Evolutionary conservation across 352 stramenopile genomes (phyloP).

Genomic region (Phytophthora cryptogea): DNA sequence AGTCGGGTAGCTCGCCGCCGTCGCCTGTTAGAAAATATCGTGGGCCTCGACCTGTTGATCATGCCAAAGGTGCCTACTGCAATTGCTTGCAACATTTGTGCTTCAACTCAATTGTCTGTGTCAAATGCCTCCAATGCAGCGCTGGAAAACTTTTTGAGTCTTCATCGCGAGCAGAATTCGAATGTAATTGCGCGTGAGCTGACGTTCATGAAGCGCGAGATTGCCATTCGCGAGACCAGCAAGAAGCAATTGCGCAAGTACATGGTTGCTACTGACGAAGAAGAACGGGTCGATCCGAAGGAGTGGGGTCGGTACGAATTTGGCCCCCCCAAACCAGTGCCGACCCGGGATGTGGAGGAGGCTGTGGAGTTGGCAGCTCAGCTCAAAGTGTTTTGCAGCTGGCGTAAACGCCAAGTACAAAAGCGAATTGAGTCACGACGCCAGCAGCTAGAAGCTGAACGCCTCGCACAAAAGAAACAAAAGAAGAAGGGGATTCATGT

Average conservation of each 20-base stretch:
- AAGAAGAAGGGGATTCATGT: conserved; percentile 26
- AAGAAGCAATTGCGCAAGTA: conserved; percentile 66
- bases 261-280: conserved; percentile 70
- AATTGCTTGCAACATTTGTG: not conserved
- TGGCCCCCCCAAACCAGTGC: conserved; percentile 43
- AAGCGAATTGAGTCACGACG: conserved; percentile 42
- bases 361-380: conserved; percentile 55
- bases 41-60: conserved; percentile 50
- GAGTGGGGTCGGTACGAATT: conserved; percentile 72
- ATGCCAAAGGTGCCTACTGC: conserved; percentile 42
- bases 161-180: conserved; percentile 45
- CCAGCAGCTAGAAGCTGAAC: conserved; percentile 40
- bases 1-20: conserved; percentile 3
- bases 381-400: conserved; percentile 59
- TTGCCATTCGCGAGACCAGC: conserved; percentile 57
- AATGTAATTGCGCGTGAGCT: conserved; percentile 49
- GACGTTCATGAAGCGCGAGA: conserved; percentile 63
- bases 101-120: not conserved
- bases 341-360: conserved; percentile 52
- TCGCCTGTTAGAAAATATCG: conserved; percentile 33
- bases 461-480: conserved; percentile 29
- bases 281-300: conserved; percentile 58
- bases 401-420: conserved; percentile 47
- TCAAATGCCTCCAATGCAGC: conserved; percentile 22
- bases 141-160: conserved; percentile 51